Percentiles rank a stretch among this genome's conserved stretches.
These are phyloP conservation scores for Carallia brachiata DNA, from an alignment of 345 rosid genomes.

Conservation along the genomic window DNA sequence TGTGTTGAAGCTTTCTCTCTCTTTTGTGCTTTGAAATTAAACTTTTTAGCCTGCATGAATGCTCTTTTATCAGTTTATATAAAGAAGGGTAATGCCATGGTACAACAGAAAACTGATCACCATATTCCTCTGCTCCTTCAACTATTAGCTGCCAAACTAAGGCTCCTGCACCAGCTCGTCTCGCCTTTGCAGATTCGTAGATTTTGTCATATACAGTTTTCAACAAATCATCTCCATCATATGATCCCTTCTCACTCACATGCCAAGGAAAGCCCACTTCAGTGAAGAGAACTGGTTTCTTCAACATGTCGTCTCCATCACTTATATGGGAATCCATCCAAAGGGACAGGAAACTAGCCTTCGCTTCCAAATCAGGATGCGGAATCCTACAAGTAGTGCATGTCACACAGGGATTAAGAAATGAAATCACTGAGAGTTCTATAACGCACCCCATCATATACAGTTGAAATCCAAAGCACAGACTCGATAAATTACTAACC, in stretches of 20 bases:
- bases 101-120: constrained; percentile 33
- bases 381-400: constrained; percentile 29
- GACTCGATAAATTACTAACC: constrained; percentile 31
- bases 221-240: constrained; percentile 27
- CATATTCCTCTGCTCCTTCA: constrained; percentile 29
- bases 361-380: constrained; percentile 28
- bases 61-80: constrained; percentile 32
- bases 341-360: constrained; percentile 29
- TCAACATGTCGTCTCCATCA: constrained; percentile 31
- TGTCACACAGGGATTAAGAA: not conserved
- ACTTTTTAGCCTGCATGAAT: constrained; percentile 34
- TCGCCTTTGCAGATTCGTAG: constrained; percentile 35
- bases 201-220: constrained; percentile 30
- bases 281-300: constrained; percentile 42
- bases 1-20: not conserved
- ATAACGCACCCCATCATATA: too few relatives aligned
- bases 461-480: too few relatives aligned
- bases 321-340: constrained; percentile 42
- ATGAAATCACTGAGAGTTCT: constrained; percentile 7
- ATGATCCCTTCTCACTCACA: constrained; percentile 11
- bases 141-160: constrained; percentile 42
- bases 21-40: constrained; percentile 2
- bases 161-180: constrained; percentile 41
- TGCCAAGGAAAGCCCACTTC: constrained; percentile 38
- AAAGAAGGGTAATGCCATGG: constrained; percentile 39